Evolutionary conservation across 1,284 basidiomycete species (phyloP), one percentile per base, ranked within the genome.

Genomic region (Ustilago nuda): DNA sequence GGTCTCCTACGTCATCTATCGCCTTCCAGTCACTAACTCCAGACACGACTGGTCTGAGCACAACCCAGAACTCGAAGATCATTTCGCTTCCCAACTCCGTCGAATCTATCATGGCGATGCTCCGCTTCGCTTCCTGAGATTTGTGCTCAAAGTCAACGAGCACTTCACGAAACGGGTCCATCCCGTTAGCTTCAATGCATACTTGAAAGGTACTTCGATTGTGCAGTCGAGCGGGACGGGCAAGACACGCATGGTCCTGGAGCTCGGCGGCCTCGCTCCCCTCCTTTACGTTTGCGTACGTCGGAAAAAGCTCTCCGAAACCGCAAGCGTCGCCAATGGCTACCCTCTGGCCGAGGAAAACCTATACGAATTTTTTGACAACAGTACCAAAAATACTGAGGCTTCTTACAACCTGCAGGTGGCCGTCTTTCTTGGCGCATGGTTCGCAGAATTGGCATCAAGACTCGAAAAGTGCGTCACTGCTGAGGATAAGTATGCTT

Each of bases 191-290:
- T 43, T 43, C 15, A 2, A 15, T 7, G 39, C 56, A 13, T 58
- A 68, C 45, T 61, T 41, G 17, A 39, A 37, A 17, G 59, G 60
- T 11, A 57, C 60, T 4, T 32, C 61, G 5, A 65, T 71, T 35
- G 54, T 71, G 15, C 62, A 71, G 32, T 71, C 68, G 15, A 71
- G 68, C 62, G 62, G 68, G 27, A 71, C 61, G 9, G 68, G 68
- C 61, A 71, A 71, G 48, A 61, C 61, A 23, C 56, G 68, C 53
- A 60, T 71, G 61, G 54, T 71, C 0, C 33, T 60, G 15, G 53
- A 71, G 19, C 45, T 53, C 5, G 39, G 50, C 9, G 37, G 52
- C 8, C 30, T 33, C 15, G 37, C 58, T 0, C 68, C 68, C 17
- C 61, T 65, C 8, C 68, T 71, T 15, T 71, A 61, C 48, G 27